A percentile compares a stretch with the other conserved stretches of the same genome.
Evolutionary conservation across 768 basidiomycete species (phyloP).

Genomic region (Panaeolus papilionaceus): DNA sequence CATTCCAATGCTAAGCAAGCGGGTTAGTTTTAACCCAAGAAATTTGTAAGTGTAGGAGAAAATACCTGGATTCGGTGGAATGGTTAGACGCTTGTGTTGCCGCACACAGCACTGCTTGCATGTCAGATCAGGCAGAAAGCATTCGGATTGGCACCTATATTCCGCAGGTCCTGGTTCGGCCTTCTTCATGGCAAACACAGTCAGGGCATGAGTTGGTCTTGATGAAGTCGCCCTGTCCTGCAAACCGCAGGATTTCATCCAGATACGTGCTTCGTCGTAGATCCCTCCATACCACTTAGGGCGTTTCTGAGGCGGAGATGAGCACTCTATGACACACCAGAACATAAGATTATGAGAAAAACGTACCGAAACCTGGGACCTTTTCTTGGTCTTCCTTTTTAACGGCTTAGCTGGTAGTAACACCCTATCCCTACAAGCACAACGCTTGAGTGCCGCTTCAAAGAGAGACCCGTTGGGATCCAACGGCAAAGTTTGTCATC

Average conservation of each 20-base stretch:
- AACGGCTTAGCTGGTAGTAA: neutral
- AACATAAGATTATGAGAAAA: no score
- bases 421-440: conserved; percentile 10
- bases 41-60: no score
- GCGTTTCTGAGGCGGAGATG: conserved; percentile 11
- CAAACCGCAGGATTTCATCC: conserved; percentile 4
- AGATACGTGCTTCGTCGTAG: conserved; percentile 3
- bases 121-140: conserved; percentile 20
- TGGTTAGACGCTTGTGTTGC: conserved; percentile 9
- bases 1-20: no score
- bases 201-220: neutral
- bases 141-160: conserved; percentile 18
- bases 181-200: neutral
- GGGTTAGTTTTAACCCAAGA: no score
- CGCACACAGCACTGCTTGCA: conserved; percentile 18
- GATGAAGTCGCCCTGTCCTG: conserved; percentile 10
- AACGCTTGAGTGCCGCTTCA: conserved; percentile 14
- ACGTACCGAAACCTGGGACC: conserved; percentile 22
- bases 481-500: no score
- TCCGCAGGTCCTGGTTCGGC: neutral
- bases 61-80: conserved; percentile 21
- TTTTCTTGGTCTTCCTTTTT: conserved; percentile 9
- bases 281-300: conserved; percentile 17
- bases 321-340: no score
- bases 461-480: conserved; percentile 1